Base-by-base conservation (phyloP, 129 eudicot species). In the Saussurea involucrata region DNA sequence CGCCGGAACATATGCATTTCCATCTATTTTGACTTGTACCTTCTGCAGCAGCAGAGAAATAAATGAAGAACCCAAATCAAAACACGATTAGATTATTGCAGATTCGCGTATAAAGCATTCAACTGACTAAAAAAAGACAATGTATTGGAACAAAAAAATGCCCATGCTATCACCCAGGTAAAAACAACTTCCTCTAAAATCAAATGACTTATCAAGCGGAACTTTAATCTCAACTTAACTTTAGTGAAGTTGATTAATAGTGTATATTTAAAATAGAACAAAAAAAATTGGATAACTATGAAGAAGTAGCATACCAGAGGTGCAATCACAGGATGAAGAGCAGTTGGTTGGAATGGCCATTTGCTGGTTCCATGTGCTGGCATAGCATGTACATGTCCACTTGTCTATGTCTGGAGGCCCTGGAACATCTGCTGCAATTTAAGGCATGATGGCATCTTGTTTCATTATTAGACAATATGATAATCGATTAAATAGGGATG, bases 311-410 rank as follows among this genome's bases (percentile, higher is more conserved):
- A 66, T 91, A 95, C 97, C 97, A 6, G 83, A 83, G 83, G 69
- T 82, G 86, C 98, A 95, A 79, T 86, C 83, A 69, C 98, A 95
- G 77, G 98, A 89, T 13, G 90, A 70, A 73, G 89, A 84, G 80
- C 98, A 95, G 83, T 85, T 85, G 67, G 82, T 58, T 65, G 81
- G 65, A 78, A 79, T 46, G 36, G 40, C 21, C 72, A 63, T 68
- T 65, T 65, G 81, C 71, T 69, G 82, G 80, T 82, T 89, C 79
- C 37, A 78, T 73, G 77, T 69, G 61, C 74, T 69, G 32, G 88
- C 78, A 24, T 83, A 80, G 75, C 98, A 95, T 33, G 82, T 71
- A 82, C 98, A 95, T 22, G 87, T 86, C 98, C 98, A 95, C 69
- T 75, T 87, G 71, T 69, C 84, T 65, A 75, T 28, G 20, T 63